Percentiles rank a stretch among this genome's conserved stretches.
These are phyloP conservation scores for Rhizophagus prolifer DNA, from an alignment of 192 early-diverging fungal genomes.

Conservation along the genomic window DNA sequence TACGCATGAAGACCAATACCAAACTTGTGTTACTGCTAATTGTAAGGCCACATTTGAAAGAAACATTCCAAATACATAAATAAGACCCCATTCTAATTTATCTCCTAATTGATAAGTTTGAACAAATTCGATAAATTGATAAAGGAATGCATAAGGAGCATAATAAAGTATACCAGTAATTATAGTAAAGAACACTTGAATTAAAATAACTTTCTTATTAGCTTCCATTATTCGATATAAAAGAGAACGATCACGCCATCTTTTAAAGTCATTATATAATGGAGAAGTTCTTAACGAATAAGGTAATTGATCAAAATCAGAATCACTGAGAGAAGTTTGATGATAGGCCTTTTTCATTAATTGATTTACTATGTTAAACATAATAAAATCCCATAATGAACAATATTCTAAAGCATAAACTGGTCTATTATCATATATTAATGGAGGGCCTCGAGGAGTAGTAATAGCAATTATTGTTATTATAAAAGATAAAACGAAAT, in stretches of 20 bases:
- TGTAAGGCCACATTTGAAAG: slow-evolving; percentile 8
- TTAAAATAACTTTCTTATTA: slow-evolving; percentile 29
- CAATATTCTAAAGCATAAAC: slow-evolving; percentile 31
- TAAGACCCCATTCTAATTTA: neutral
- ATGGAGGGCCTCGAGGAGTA: slow-evolving; percentile 35
- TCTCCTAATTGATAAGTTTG: neutral
- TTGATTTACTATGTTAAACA: slow-evolving; percentile 32
- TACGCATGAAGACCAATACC: slow-evolving; percentile 6
- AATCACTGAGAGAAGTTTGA: slow-evolving; percentile 22
- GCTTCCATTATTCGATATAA: slow-evolving; percentile 33
- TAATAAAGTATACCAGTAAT: slow-evolving; percentile 34
- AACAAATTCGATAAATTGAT: slow-evolving; percentile 35
- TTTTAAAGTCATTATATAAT: slow-evolving; percentile 35
- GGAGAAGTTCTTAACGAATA: slow-evolving; percentile 32
- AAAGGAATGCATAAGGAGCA: slow-evolving; percentile 36
- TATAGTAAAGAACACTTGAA: slow-evolving; percentile 24
- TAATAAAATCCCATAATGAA: slow-evolving; percentile 36
- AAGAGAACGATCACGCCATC: slow-evolving; percentile 25
- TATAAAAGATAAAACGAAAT: slow-evolving; percentile 8
- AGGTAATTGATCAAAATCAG: slow-evolving; percentile 35
- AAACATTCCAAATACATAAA: slow-evolving; percentile 17
- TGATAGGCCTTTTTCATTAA: slow-evolving; percentile 30
- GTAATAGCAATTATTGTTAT: slow-evolving; percentile 31
- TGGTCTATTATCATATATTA: slow-evolving; percentile 26
- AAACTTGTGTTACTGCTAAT: slow-evolving; percentile 1